Percentiles rank a stretch among this genome's conserved stretches.
These are phyloP conservation scores for Akanthomyces muscarius DNA, from an alignment of 2,329 filamentous ascomycete species.

Conservation along the genomic window DNA sequence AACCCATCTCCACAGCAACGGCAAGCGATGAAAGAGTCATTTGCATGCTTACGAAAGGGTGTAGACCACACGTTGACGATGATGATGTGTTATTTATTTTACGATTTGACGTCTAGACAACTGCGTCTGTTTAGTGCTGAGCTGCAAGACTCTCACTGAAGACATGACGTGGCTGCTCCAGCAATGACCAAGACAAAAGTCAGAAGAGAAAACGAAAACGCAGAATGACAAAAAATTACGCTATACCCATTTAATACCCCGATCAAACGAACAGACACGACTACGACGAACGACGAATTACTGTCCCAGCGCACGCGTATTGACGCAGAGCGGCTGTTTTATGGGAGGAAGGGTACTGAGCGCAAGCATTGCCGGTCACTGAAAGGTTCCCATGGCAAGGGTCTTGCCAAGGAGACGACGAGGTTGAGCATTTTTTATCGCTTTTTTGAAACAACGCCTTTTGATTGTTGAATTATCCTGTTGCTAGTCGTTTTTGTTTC, in stretches of 20 bases:
- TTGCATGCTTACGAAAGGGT: constrained; percentile 17
- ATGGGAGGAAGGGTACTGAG: constrained; percentile 24
- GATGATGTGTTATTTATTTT: constrained; percentile 37
- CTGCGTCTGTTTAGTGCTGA: constrained; percentile 6
- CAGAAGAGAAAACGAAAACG: constrained; percentile 14
- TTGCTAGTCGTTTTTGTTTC: constrained; percentile 18
- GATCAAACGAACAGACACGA: constrained; percentile 34
- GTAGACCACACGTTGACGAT: constrained; percentile 41
- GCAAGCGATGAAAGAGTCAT: neutral
- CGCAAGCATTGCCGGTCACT: constrained; percentile 13
- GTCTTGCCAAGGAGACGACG: constrained; percentile 7
- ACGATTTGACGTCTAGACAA: constrained; percentile 46
- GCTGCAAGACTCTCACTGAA: neutral
- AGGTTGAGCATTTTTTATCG: constrained; percentile 10
- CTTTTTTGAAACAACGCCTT: neutral
- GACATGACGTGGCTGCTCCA: constrained; percentile 3
- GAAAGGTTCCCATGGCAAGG: neutral
- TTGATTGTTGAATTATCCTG: constrained; percentile 12
- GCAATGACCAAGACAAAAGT: constrained; percentile 14
- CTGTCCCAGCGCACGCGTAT: constrained; percentile 10
- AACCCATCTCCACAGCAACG: constrained; percentile 24
- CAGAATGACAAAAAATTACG: constrained; percentile 15
- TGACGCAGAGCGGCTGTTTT: constrained; percentile 14
- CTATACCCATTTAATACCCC: constrained; percentile 40
- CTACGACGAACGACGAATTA: constrained; percentile 28